Evolutionary conservation across 345 rosid genomes (phyloP).

Genomic region (Reutealis trisperma): DNA sequence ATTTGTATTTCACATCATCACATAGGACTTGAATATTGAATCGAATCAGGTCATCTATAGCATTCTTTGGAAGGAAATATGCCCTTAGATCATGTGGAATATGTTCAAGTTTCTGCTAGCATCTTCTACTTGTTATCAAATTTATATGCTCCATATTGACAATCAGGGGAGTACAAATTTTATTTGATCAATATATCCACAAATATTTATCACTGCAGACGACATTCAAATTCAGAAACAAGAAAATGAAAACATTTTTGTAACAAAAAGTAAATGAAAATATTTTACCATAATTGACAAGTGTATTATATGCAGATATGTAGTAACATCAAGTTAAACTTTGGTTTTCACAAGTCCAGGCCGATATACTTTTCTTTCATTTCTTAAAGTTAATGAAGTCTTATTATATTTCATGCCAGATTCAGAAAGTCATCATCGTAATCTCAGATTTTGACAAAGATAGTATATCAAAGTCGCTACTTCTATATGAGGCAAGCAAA

Average conservation of each 20-base stretch:
- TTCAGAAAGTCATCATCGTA: neutral
- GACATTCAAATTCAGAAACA: neutral
- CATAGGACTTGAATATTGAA: too few relatives aligned
- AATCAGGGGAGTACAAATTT: neutral
- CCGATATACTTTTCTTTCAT: neutral
- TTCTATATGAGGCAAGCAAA: neutral
- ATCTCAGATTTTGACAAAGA: neutral
- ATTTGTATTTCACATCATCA: too few relatives aligned
- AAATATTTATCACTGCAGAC: constrained; percentile 2
- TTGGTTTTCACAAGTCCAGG: neutral
- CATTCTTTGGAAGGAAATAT: neutral
- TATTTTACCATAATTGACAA: neutral
- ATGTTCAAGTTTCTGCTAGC: neutral
- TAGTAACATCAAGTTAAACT: neutral
- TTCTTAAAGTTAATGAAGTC: neutral
- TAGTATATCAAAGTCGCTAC: neutral
- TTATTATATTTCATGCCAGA: neutral
- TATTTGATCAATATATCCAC: neutral
- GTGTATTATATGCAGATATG: neutral
- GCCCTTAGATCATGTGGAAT: neutral
- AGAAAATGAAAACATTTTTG: neutral
- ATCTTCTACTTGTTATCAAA: constrained; percentile 1
- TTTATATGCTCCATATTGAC: neutral
- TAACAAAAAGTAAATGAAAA: neutral
- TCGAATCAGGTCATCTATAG: neutral